Evolutionary conservation across 306 rosid species (phyloP).

Genomic region (Prunus mume): DNA sequence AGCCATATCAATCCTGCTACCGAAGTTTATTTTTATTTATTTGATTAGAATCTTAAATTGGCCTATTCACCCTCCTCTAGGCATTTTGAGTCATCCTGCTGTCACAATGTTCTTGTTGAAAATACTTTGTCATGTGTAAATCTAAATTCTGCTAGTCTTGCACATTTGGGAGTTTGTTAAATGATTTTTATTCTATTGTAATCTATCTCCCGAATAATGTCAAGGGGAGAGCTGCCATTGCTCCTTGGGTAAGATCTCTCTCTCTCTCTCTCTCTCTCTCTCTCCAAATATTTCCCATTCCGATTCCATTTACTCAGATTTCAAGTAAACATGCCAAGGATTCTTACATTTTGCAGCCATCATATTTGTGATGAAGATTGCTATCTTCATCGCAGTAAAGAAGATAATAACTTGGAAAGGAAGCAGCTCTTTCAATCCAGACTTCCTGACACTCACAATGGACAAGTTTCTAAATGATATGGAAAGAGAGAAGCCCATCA

Average conservation of each 20-base stretch:
- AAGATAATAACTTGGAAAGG: not conserved
- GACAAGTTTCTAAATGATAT: conserved; percentile 43
- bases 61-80: too few species aligned
- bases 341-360: conserved; percentile 21
- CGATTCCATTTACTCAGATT: not conserved
- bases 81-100: too few species aligned
- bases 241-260: not conserved
- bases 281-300: not conserved
- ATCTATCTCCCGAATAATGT: not conserved
- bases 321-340: not conserved
- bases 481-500: conserved; percentile 39
- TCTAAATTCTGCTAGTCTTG: not conserved
- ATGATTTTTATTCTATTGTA: not conserved
- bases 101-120: not conserved
- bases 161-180: not conserved
- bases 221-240: not conserved
- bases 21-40: too few species aligned
- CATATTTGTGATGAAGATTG: conserved; percentile 17
- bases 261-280: not conserved
- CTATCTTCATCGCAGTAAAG: not conserved
- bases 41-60: too few species aligned
- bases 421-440: not conserved
- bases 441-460: conserved; percentile 16
- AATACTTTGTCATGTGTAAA: not conserved
- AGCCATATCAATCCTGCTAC: too few species aligned